phyloP scores from a whole-genome alignment of 2,329 filamentous ascomycete genomes.

The Magnaporthiopsis rhizophila region DNA sequence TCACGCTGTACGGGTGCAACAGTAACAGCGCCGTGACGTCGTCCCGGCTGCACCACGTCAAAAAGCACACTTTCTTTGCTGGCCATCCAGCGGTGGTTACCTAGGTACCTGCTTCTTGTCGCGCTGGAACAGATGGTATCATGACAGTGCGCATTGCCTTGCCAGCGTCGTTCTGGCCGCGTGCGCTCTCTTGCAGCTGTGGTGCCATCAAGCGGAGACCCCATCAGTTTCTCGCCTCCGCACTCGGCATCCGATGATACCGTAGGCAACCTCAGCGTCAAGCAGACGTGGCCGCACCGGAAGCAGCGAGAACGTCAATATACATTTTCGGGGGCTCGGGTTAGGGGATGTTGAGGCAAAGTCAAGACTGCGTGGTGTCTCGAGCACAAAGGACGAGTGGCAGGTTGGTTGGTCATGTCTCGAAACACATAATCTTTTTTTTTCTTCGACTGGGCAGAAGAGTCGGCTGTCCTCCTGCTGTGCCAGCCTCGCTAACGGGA shows the following conservation, averaged over 20 bases:
- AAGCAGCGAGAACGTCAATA: background rate
- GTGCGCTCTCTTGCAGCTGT: no score
- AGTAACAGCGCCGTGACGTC: background rate
- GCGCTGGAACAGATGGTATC: no score
- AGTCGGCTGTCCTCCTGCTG: no score
- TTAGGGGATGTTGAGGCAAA: background rate
- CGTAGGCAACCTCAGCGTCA: no score
- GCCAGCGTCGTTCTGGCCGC: no score
- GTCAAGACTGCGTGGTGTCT: background rate
- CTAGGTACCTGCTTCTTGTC: background rate
- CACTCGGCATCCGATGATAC: no score
- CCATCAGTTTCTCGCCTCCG: no score
- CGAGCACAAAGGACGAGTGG: background rate
- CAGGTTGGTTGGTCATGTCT: background rate
- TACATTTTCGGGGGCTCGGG: background rate
- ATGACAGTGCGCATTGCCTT: no score
- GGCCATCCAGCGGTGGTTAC: background rate
- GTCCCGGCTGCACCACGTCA: background rate
- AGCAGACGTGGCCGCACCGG: no score
- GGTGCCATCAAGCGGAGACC: no score
- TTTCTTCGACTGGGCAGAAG: no score
- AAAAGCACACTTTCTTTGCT: background rate
- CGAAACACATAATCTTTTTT: background rate
- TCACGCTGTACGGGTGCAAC: background rate
- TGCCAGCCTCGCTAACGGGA: background rate